A percentile compares a stretch with the other conserved stretches of the same genome.
Conservation (phyloP, 352 stramenopile species). For the Phytopythium cucurbitacearum region DNA sequence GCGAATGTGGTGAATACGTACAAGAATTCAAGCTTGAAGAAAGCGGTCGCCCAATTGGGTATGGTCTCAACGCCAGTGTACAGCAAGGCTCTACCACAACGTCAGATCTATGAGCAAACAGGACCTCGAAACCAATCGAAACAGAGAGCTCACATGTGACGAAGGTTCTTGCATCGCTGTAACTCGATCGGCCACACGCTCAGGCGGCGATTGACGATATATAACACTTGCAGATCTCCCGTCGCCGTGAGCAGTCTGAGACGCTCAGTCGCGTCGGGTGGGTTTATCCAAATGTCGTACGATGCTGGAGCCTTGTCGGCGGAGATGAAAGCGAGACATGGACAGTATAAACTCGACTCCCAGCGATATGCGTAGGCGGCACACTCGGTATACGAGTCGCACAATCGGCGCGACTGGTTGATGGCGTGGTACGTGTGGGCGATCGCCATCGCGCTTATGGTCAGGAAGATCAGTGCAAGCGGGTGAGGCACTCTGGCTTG, state of each 20-base stretch:
- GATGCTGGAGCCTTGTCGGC: conserved; percentile 2
- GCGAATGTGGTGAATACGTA: conserved; percentile 1
- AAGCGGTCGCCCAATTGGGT: conserved; percentile 1
- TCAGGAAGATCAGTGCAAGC: neutral
- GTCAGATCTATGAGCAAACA: neutral
- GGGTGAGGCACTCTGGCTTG: neutral
- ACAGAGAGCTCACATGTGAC: conserved; percentile 3
- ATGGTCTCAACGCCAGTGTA: conserved; percentile 7
- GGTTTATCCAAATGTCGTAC: conserved; percentile 2
- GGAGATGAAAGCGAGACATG: conserved; percentile 22
- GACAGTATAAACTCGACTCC: conserved; percentile 7
- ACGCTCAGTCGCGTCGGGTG: neutral
- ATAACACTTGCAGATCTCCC: conserved; percentile 6
- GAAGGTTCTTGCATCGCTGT: neutral
- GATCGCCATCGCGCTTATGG: neutral
- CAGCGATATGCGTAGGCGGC: conserved; percentile 9
- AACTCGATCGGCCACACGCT: neutral
- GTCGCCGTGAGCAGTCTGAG: conserved; percentile 5
- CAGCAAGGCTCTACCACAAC: conserved; percentile 1
- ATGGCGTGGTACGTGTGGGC: conserved; percentile 1
- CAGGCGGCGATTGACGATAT: conserved; percentile 11
- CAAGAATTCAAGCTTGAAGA: conserved; percentile 11
- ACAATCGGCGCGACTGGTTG: neutral
- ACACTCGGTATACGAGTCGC: conserved; percentile 6
- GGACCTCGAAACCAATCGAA: neutral